Base-by-base conservation (phyloP, 2,329 filamentous ascomycete species). In the Hymenoscyphus linearis region DNA sequence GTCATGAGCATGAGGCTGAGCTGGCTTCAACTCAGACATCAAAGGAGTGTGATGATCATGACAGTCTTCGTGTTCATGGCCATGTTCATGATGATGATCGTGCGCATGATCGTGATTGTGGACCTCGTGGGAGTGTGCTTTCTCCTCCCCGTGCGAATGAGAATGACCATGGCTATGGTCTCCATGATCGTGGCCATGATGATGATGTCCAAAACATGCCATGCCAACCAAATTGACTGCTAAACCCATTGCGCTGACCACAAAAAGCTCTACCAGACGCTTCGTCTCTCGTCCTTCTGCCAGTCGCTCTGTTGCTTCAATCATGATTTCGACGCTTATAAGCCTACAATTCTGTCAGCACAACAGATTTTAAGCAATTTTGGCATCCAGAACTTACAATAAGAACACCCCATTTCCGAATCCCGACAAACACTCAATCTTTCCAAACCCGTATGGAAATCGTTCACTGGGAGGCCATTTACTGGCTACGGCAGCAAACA, bases 351-450 rank as follows among this genome's bases (percentile, higher is more conserved):
- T 25, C 62, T 67, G 40, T 71, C 61, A 70, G 66, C 31, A 34
- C 55, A 4, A n/a, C 53, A 4, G 1, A 3, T 37, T 31, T 6
- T 71, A 16, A 13, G 10, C 26, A 37, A 26, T 13, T 16, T 9
- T 18, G 40, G 3, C 6, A 25, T 3, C 18, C 5, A 10, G 37
- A 22, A 70, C 86, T 74, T 76, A 92, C 88, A 99, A 89, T 55
- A 99, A 78, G 68, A 99, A 93, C 31, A 99, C 88, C 7, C 95
- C 95, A 71, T 99, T 99, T 67, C 91, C 95, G 74, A 99, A 97
- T 0, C 95, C 95, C 62, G 93, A 96, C 61, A 99, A 78, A 0
- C 92, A 97, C 76, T 99, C 95, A 61, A 99, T 91, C 76, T 98
- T 99, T 62, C 93, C 93, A 73, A 96, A 95, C 0, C 95, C 95